These are phyloP conservation scores for Yamadazyma mexicana DNA, from an alignment of 1,139 yeast genomes.

Conservation along the genomic window DNA sequence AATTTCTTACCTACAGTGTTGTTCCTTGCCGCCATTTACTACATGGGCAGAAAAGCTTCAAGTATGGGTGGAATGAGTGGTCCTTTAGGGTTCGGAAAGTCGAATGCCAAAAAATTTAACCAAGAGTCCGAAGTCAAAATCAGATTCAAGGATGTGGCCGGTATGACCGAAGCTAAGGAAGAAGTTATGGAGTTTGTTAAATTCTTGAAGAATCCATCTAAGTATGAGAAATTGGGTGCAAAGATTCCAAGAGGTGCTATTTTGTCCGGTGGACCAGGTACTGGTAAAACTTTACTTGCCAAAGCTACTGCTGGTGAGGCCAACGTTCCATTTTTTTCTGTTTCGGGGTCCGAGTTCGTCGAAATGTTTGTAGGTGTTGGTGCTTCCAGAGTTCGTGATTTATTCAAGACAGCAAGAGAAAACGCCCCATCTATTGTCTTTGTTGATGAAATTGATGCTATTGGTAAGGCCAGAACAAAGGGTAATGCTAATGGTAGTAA, in stretches of 20 bases:
- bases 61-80: constrained; percentile 63
- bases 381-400: constrained; percentile 94
- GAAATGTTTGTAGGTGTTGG: constrained; percentile 99
- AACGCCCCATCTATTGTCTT: constrained; percentile 92
- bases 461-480: constrained; percentile 90
- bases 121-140: constrained; percentile 89
- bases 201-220: constrained; percentile 83
- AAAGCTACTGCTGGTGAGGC: constrained; percentile 99
- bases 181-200: constrained; percentile 97
- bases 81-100: constrained; percentile 76
- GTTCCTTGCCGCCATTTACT: constrained; percentile 83
- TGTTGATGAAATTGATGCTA: constrained; percentile 97
- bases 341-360: constrained; percentile 96
- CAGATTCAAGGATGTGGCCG: constrained; percentile 92
- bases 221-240: constrained; percentile 90
- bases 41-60: constrained; percentile 56
- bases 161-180: constrained; percentile 95
- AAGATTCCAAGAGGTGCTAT: constrained; percentile 98
- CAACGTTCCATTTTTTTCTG: constrained; percentile 92
- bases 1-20: constrained; percentile 82
- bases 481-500: constrained; percentile 85
- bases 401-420: constrained; percentile 88
- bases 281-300: constrained; percentile 97
- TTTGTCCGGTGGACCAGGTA: constrained; percentile 98
- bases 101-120: constrained; percentile 88